A percentile compares a stretch with the other conserved stretches of the same genome.
phyloP scores from a whole-genome alignment of 2,329 filamentous ascomycete genomes.

The Zalaria sp. region DNA sequence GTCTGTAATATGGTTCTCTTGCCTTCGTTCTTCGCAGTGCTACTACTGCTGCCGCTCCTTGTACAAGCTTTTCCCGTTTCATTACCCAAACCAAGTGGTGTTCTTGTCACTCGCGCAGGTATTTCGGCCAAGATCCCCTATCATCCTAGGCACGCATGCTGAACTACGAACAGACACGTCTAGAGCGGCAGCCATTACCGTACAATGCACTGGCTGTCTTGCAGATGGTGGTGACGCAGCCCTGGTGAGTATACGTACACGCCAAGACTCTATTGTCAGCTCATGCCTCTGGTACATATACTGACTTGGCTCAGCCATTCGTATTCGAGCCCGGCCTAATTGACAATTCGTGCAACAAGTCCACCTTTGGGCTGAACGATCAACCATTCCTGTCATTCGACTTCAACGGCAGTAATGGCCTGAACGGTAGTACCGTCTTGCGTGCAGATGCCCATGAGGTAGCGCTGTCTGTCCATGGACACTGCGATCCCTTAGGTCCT shows the following conservation, averaged over 20 bases:
- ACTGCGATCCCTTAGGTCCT: not conserved
- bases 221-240: slow-evolving; percentile 8
- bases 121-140: not conserved
- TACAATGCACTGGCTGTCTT: slow-evolving; percentile 6
- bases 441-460: not conserved
- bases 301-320: slow-evolving; percentile 5
- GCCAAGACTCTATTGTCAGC: slow-evolving; percentile 2
- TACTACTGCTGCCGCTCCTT: slow-evolving; percentile 2
- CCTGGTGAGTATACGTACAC: slow-evolving; percentile 5
- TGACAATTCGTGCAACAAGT: not conserved
- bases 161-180: not conserved
- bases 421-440: not conserved
- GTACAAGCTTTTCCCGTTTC: slow-evolving; percentile 1
- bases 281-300: not conserved
- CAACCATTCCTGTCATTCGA: not conserved
- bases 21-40: not conserved
- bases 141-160: not conserved
- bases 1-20: not conserved
- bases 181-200: slow-evolving; percentile 4
- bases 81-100: not conserved
- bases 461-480: not conserved
- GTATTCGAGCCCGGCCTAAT: slow-evolving; percentile 1
- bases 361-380: slow-evolving; percentile 4
- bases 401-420: not conserved
- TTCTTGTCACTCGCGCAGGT: not conserved